Conservation (phyloP, 2,329 filamentous ascomycete species). For the Gaeumannomyces tritici region DNA sequence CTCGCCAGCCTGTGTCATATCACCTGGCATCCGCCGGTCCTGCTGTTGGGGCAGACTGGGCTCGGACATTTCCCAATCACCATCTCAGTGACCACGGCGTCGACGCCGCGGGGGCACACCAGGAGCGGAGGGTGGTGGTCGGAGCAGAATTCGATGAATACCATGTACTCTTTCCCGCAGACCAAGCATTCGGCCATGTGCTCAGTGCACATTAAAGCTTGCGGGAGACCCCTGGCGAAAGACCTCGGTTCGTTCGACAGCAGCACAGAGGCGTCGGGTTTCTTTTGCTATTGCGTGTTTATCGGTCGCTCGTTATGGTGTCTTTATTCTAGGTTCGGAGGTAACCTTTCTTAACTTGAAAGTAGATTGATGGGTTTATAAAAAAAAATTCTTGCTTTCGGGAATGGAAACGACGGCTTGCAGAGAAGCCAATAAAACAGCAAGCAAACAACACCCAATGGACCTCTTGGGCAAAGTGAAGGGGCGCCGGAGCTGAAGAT, state of each 20-base stretch:
- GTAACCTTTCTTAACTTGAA: neutral
- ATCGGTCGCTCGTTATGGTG: neutral
- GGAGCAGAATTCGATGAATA: constrained; percentile 48
- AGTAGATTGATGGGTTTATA: too few relatives aligned
- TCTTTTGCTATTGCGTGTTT: too few relatives aligned
- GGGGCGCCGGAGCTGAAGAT: neutral
- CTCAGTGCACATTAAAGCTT: constrained; percentile 48
- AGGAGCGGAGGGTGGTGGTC: constrained; percentile 38
- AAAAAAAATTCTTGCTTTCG: too few relatives aligned
- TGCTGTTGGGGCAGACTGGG: constrained; percentile 48
- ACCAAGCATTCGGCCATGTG: constrained; percentile 46
- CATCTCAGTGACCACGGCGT: constrained; percentile 32
- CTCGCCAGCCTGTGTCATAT: constrained; percentile 28
- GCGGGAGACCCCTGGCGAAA: too few relatives aligned
- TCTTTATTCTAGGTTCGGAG: neutral
- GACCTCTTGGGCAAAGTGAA: neutral
- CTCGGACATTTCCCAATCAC: constrained; percentile 46
- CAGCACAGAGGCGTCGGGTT: too few relatives aligned
- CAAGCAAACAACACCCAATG: neutral
- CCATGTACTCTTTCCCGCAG: constrained; percentile 49
- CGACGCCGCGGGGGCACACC: constrained; percentile 34
- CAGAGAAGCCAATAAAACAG: neutral
- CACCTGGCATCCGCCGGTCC: constrained; percentile 43
- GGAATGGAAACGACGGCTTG: too few relatives aligned
- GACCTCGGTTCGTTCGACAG: too few relatives aligned